These are phyloP conservation scores for Paramecium octaurelia DNA, from an alignment of 73 alveolate genomes.

Conservation along the genomic window DNA sequence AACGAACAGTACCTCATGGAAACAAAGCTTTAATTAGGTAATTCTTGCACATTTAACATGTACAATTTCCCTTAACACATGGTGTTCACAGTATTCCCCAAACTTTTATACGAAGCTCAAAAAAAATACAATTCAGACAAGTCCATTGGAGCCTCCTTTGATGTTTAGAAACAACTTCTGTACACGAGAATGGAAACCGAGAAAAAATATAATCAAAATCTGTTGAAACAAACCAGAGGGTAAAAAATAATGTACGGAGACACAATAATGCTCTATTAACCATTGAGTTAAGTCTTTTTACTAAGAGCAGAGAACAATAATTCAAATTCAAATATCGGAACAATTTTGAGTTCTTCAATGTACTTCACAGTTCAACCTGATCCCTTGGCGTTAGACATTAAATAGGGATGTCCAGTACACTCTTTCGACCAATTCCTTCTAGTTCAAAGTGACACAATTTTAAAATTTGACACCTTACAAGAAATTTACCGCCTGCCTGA, in stretches of 20 bases:
- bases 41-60: conserved; percentile 35
- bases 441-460: background rate
- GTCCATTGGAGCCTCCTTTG: background rate
- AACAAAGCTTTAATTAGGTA: background rate
- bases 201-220: conserved; percentile 7
- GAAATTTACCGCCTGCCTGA: background rate
- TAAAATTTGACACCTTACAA: conserved; percentile 1
- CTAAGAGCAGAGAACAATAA: background rate
- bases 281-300: background rate
- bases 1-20: background rate
- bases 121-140: background rate
- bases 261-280: conserved; percentile 20
- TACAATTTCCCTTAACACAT: background rate
- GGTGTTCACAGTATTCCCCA: conserved; percentile 26
- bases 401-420: conserved; percentile 14
- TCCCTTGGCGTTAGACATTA: conserved; percentile 38
- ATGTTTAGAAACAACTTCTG: background rate
- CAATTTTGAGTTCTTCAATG: conserved; percentile 30
- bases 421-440: conserved; percentile 15
- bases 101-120: conserved; percentile 26
- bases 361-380: conserved; percentile 21
- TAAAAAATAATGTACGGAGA: conserved; percentile 9
- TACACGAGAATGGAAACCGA: conserved; percentile 35
- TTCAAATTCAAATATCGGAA: conserved; percentile 4
- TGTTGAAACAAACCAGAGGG: background rate